Evolutionary conservation across 208 protist species (phyloP), one percentile per base, ranked within the genome.

Genomic region (Leishmania lainsoni): DNA sequence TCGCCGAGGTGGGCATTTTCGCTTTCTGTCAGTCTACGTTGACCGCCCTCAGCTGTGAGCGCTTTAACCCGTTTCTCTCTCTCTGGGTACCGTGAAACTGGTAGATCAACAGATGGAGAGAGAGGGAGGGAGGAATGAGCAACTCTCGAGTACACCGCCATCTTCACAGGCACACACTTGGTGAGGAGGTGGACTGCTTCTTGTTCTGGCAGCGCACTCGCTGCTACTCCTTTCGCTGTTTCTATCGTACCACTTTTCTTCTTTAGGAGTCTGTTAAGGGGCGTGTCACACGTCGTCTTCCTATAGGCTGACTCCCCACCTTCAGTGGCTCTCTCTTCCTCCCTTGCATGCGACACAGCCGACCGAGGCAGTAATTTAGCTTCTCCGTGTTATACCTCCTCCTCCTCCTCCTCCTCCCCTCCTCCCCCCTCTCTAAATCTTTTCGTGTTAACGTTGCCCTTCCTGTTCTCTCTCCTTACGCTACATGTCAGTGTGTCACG

Each of bases 231-330:
- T 20, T 73, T 73, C 45, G 10, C 52, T 61, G n/a, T 32, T 26
- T 75, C 68, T 75, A 29, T 35, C 32, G 61, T 26, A 32, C 75
- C 58, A 80, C 26, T 63, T 78, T 83, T 45, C 76, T 83, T 52
- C 45, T 86, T 26, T 69, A n/a, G 54, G 20, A 32, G 32, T 63
- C 16, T 10, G 20, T 32, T 63, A n/a, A 63, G 26, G 26, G 26
- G 26, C 29, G 8, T 29, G 26, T 8, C 26, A 29, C 12, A 63
- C 26, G 58, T 9, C 54, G 54, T 58, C 69, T 75, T 79, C 26
- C 76, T 78, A 35, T 49, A 32, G 59, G 45, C 12, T 77, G 45
- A 49, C 61, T 52, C 73, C 12, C 48, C 20, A 48, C 65, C 14
- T 85, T 75, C 32, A 68, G 9, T 49, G 49, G 17, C 58, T 82